Evolutionary conservation across 495 filamentous ascomycete genomes (phyloP), one percentile per base, ranked within the genome.

Genomic region (Penicillium paxilli): DNA sequence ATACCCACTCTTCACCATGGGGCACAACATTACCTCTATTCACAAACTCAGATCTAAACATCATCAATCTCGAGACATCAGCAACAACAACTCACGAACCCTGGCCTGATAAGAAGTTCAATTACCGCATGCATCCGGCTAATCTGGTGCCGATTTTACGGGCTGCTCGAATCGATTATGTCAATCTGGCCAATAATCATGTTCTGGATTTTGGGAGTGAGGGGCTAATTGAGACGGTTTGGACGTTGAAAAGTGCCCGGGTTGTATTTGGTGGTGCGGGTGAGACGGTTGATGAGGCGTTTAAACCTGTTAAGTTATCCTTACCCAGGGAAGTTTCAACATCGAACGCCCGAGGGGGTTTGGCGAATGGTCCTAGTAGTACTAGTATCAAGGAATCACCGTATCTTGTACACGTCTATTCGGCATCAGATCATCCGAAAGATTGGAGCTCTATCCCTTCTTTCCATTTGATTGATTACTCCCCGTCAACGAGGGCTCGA

Each of bases 1-100:
- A 72, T 50, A 57, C 58, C 10, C 48, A 24, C 16, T 37, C 41
- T 11, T 60, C 67, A 7, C 74, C 74, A 17, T 76, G 71, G 71
- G 69, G 67, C 49, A 63, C 63, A 21, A 54, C 65, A 7, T 60
- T 77, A 5, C 60, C 64, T 3, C 56, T 76, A 12, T 61, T 75
- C 44, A 59, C 52, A 3, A 25, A 44, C 3, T 59, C 65, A 9
- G 59, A 73, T 40, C 59, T 77, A 16, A 65, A 59, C 38, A 44
- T 76, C 24, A 71, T 77, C 58, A 77, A 76, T 49, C 73, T 77
- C 49, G 74, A 77, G 52, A 77, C 74, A 8, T 44, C 74, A 10
- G 69, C 57, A 7, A 77, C 74, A 20, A 70, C 64, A 1, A 51
- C 59, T 26, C 23, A 38, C 12, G 46, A 26, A 0, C 64, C 63